Evolutionary conservation across 2,329 filamentous ascomycete genomes (phyloP).

Genomic region (Penicillium sp.): DNA sequence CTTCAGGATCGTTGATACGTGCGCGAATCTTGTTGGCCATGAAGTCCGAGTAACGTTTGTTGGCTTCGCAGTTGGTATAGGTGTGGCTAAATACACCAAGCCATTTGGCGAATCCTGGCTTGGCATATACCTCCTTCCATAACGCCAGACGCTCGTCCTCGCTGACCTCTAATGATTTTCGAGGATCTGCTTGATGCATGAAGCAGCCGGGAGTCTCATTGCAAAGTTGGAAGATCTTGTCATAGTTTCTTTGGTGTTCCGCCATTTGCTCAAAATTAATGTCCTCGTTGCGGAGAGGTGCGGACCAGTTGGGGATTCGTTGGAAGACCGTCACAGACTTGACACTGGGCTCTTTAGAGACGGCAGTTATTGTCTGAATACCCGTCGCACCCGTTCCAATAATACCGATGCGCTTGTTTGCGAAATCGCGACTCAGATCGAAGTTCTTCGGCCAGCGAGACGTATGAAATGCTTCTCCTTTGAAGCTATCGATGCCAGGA

Average conservation of each 20-base stretch:
- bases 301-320: constrained; percentile 21
- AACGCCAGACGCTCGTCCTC: constrained; percentile 11
- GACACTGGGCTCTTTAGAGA: constrained; percentile 15
- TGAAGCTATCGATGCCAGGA: constrained; percentile 39
- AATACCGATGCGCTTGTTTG: constrained; percentile 15
- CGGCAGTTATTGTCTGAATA: constrained; percentile 17
- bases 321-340: constrained; percentile 17
- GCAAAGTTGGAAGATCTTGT: constrained; percentile 14
- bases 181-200: constrained; percentile 18
- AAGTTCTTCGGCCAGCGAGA: constrained; percentile 41
- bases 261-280: constrained; percentile 17
- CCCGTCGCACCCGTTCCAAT: constrained; percentile 20
- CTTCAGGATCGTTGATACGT: constrained; percentile 14
- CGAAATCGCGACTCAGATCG: constrained; percentile 21
- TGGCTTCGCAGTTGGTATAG: constrained; percentile 17
- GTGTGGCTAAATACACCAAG: constrained; percentile 20
- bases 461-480: constrained; percentile 43
- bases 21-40: constrained; percentile 21
- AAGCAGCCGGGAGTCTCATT: constrained; percentile 16
- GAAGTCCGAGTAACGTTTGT: constrained; percentile 19
- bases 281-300: constrained; percentile 15
- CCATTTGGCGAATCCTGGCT: constrained; percentile 22
- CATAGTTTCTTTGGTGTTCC: constrained; percentile 14
- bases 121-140: constrained; percentile 19
- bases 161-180: constrained; percentile 15